phyloP scores from a whole-genome alignment of 164 flowering plant species.

The Tetrastigma voinierianum region DNA sequence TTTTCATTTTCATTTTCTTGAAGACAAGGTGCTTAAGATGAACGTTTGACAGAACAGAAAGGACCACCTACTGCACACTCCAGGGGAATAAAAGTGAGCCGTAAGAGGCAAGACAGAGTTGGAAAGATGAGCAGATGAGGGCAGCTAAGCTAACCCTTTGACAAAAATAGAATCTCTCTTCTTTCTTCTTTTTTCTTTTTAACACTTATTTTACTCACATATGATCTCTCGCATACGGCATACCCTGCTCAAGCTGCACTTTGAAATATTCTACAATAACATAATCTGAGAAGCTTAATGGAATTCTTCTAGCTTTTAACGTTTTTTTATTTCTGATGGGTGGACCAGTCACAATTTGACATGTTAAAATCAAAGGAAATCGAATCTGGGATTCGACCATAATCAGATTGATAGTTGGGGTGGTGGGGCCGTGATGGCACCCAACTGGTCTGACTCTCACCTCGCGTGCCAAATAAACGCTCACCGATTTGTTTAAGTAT shows the following conservation, averaged over 20 bases:
- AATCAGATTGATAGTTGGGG: no score
- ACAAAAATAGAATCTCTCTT: constrained; percentile 14
- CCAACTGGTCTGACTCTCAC: no score
- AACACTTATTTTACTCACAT: not conserved
- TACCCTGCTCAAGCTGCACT: constrained; percentile 17
- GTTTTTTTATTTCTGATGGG: constrained; percentile 2
- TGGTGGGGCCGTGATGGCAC: no score
- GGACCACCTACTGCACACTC: constrained; percentile 12
- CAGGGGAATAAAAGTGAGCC: not conserved
- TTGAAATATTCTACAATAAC: constrained; percentile 12
- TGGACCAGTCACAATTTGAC: constrained; percentile 27
- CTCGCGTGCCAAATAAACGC: no score
- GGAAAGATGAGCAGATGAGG: not conserved
- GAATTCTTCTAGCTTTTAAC: constrained; percentile 7
- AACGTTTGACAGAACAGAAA: constrained; percentile 21
- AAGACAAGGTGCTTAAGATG: constrained; percentile 7
- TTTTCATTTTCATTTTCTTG: no score
- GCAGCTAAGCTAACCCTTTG: constrained; percentile 15
- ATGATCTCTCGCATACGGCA: not conserved
- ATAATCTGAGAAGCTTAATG: constrained; percentile 20
- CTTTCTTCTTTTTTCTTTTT: not conserved
- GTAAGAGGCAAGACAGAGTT: constrained; percentile 14
- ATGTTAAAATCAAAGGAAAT: not conserved
- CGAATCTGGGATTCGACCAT: no score
- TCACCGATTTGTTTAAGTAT: no score